A percentile compares a stretch with the other conserved stretches of the same genome.
phyloP scores from a whole-genome alignment of 768 basidiomycete genomes.

The Hericium coralloides region DNA sequence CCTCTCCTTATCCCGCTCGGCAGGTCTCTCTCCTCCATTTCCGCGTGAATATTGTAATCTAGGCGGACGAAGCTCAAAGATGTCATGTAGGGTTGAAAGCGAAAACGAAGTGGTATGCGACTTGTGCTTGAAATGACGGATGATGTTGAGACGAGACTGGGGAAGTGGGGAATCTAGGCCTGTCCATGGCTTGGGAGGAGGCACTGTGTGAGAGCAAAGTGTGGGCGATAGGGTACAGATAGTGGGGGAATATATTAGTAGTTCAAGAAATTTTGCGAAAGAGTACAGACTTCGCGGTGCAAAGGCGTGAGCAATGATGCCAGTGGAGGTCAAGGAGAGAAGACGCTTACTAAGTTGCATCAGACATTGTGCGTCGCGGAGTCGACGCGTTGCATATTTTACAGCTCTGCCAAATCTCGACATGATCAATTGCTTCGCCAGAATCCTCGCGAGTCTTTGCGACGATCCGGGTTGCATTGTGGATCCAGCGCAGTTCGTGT shows the following conservation, averaged over 20 bases:
- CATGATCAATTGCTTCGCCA: slow-evolving; percentile 14
- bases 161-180: slow-evolving; percentile 19
- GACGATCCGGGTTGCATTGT: slow-evolving; percentile 4
- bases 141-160: slow-evolving; percentile 26
- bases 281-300: slow-evolving; percentile 26
- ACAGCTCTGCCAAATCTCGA: slow-evolving; percentile 44
- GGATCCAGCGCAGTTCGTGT: slow-evolving; percentile 13
- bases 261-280: slow-evolving; percentile 34
- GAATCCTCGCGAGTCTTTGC: slow-evolving; percentile 1
- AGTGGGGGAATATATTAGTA: slow-evolving; percentile 20
- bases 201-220: slow-evolving; percentile 9
- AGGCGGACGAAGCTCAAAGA: slow-evolving; percentile 57
- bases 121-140: slow-evolving; percentile 32
- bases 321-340: slow-evolving; percentile 19
- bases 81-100: slow-evolving; percentile 37
- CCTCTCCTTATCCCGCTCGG: slow-evolving; percentile 10
- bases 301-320: slow-evolving; percentile 32
- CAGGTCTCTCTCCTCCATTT: slow-evolving; percentile 13
- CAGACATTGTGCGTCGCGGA: slow-evolving; percentile 27
- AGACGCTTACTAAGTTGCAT: slow-evolving; percentile 43
- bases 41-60: slow-evolving; percentile 43
- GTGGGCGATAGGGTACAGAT: slow-evolving; percentile 18
- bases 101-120: slow-evolving; percentile 33
- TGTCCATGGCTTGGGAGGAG: slow-evolving; percentile 12
- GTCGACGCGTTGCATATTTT: slow-evolving; percentile 34